Evolutionary conservation across 441 rosid species (phyloP).

Genomic region (Theobroma grandiflorum): DNA sequence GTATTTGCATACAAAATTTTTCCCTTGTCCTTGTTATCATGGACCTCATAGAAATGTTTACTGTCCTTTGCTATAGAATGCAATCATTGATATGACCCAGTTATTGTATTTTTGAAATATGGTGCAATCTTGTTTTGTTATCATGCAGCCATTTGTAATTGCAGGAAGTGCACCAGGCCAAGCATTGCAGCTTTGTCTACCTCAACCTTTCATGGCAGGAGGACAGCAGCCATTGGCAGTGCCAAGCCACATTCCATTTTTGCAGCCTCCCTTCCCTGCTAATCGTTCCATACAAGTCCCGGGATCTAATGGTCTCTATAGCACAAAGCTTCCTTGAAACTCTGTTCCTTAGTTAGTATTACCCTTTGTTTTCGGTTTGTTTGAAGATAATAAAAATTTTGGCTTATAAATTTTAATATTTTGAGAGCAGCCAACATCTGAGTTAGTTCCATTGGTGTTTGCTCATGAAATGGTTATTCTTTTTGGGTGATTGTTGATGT

Average conservation of each 20-base stretch:
- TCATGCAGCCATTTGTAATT: not conserved
- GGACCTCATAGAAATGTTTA: not conserved
- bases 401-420: conserved; percentile 33
- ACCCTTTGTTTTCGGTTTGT: not conserved
- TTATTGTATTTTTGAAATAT: not conserved
- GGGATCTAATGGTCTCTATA: conserved; percentile 54
- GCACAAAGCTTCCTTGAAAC: conserved; percentile 60
- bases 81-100: not conserved
- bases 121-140: not conserved
- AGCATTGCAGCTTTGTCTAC: conserved; percentile 50
- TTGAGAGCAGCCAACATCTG: conserved; percentile 15
- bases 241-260: conserved; percentile 54
- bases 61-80: not conserved
- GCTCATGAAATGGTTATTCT: not conserved
- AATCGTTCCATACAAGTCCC: conserved; percentile 50
- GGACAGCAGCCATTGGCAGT: conserved; percentile 60
- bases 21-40: not conserved
- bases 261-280: conserved; percentile 65
- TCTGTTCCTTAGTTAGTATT: not conserved
- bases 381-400: conserved; percentile 38
- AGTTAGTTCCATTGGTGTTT: not conserved
- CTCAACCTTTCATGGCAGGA: conserved; percentile 53
- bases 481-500: not conserved
- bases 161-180: conserved; percentile 66
- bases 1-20: conserved; percentile 35